These are phyloP conservation scores for Raffaelea deltoideospora DNA, from an alignment of 2,329 filamentous ascomycete species.

Conservation along the genomic window DNA sequence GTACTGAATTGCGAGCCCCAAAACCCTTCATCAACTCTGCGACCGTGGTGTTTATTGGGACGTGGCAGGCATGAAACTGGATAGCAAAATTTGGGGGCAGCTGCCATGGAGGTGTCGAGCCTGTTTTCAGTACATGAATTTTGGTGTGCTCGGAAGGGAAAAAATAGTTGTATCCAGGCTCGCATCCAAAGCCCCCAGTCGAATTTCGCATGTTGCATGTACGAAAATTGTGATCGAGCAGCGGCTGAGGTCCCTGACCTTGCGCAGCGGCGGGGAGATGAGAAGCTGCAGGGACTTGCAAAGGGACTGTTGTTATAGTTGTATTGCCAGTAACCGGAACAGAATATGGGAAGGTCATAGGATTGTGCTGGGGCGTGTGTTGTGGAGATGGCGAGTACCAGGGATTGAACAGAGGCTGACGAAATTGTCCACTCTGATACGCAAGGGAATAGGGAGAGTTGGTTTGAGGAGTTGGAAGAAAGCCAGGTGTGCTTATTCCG, in stretches of 20 bases:
- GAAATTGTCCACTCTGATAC: too few species aligned
- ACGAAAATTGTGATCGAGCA: conserved; percentile 28
- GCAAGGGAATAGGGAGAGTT: too few species aligned
- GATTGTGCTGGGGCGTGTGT: background rate
- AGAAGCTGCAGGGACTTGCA: background rate
- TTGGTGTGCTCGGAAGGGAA: conserved; percentile 43
- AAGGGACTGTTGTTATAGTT: too few species aligned
- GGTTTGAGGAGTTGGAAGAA: too few species aligned
- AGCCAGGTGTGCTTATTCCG: too few species aligned
- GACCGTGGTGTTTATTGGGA: conserved; percentile 36
- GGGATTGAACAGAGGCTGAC: background rate
- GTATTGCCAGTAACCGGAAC: too few species aligned
- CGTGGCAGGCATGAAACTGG: conserved; percentile 32
- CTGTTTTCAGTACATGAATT: conserved; percentile 39
- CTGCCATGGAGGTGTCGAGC: conserved; percentile 35
- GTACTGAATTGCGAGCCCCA: conserved; percentile 34
- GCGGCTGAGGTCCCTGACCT: conserved; percentile 24
- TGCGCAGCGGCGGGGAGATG: conserved; percentile 3
- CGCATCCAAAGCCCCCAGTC: conserved; percentile 40
- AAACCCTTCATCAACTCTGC: conserved; percentile 43
- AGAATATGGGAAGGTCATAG: background rate
- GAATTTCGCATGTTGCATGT: conserved; percentile 40
- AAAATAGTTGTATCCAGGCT: conserved; percentile 49
- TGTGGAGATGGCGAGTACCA: background rate
- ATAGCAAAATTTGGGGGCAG: conserved; percentile 24